Evolutionary conservation across 1,139 yeast genomes (phyloP), one percentile per base, ranked within the genome.

Genomic region (Blastobotrys indianensis): DNA sequence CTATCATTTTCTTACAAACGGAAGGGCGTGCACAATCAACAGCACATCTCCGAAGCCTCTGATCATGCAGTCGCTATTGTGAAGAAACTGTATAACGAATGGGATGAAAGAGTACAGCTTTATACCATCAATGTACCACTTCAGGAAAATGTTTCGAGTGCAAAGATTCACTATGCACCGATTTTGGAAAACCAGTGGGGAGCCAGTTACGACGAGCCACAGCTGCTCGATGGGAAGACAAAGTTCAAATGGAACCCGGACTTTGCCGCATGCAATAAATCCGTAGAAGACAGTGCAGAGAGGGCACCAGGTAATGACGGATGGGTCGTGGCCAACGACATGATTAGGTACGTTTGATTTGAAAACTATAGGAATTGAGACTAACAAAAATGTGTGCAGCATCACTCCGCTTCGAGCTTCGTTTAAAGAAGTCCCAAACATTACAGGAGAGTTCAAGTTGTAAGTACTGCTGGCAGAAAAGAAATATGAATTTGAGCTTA

Each of bases 81-180:
- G 37, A 62, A 75, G 44, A 69, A 82, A 53, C 69, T 92, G 47
- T 76, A 76, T 58, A 61, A 67, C 3, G 70, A 78, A 52, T 84
- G 95, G 83, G 63, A 41, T 62, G 65, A 42, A 47, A 66, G 65
- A 1, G 79, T 79, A 2, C 95, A 92, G 56, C 66, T 90, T 37
- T 92, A 84, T 64, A 75, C 90, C n/a, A 70, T 92, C 39, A 92
- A 92, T 61, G 75, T 92, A 2, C 98, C 98, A 2, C 70, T 92
- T 46, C 69, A 72, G 15, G 72, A 73, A 6, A 66, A 72, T 1
- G 68, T 85, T 41, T 63, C 73, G 40, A 70, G 73, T 10, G 83
- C 95, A 1, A 80, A 76, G 57, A 77, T 83, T 37, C 65, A 75
- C 47, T 85, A 77, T 62, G 83, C 95, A 1, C 90, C 94, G 20